These are phyloP conservation scores for Jamesozyma gamospora DNA, from an alignment of 805 yeast species.

Conservation along the genomic window DNA sequence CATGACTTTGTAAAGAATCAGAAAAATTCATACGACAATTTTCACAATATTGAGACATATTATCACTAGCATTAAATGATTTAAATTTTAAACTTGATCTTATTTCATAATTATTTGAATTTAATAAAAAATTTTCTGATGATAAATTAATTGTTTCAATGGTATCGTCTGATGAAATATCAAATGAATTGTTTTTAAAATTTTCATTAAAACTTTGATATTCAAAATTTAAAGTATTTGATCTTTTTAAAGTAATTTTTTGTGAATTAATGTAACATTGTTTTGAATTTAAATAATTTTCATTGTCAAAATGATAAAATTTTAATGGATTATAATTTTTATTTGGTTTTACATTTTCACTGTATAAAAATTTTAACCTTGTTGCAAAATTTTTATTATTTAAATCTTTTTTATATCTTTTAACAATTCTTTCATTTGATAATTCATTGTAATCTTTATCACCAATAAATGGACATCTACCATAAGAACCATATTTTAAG, in stretches of 20 bases:
- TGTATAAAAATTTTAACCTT: constrained; percentile 17
- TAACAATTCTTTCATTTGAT: constrained; percentile 13
- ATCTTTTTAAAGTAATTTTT: constrained; percentile 4
- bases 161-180: neutral
- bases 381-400: constrained; percentile 19
- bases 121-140: neutral
- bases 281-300: constrained; percentile 3
- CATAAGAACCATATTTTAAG: constrained; percentile 30
- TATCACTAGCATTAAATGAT: neutral
- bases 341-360: constrained; percentile 14
- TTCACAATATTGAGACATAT: constrained; percentile 44
- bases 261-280: constrained; percentile 1
- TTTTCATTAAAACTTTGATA: constrained; percentile 8
- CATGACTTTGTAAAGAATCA: constrained; percentile 60
- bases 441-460: constrained; percentile 30
- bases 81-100: neutral
- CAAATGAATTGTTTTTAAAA: neutral
- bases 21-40: constrained; percentile 79
- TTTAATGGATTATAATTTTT: neutral
- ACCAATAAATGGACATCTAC: constrained; percentile 68
- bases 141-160: neutral
- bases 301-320: constrained; percentile 1
- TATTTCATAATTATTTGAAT: neutral
- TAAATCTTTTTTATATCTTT: constrained; percentile 18
- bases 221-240: constrained; percentile 1